phyloP scores from a whole-genome alignment of 441 rosid species.

The Manihot esculenta region DNA sequence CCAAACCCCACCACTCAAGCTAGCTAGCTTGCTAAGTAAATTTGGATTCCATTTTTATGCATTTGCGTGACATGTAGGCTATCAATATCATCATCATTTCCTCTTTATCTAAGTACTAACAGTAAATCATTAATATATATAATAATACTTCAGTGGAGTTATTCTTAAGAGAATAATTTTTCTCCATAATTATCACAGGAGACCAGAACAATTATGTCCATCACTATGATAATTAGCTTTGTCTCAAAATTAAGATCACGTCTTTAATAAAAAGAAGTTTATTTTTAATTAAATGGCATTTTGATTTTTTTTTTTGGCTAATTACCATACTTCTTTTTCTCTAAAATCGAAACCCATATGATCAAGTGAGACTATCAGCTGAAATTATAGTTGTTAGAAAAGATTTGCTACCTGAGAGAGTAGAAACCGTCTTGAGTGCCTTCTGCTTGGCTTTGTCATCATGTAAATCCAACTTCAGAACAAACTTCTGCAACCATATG shows the following conservation, averaged over 20 bases:
- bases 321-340: too few species aligned
- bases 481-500: slow-evolving; percentile 44
- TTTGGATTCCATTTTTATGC: background rate
- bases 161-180: background rate
- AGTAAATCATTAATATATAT: too few species aligned
- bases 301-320: slow-evolving; percentile 23
- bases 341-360: too few species aligned
- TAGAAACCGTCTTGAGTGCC: slow-evolving; percentile 54
- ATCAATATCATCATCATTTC: too few species aligned
- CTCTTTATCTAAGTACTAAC: too few species aligned
- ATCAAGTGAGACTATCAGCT: too few species aligned
- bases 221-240: background rate
- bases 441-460: slow-evolving; percentile 53
- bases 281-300: too few species aligned
- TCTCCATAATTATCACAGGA: background rate
- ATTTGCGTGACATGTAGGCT: background rate
- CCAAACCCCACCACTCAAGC: background rate
- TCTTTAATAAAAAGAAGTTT: too few species aligned
- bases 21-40: too few species aligned
- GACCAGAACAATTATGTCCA: background rate
- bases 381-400: background rate
- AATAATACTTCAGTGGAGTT: slow-evolving; percentile 5
- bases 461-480: slow-evolving; percentile 47
- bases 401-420: slow-evolving; percentile 37
- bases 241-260: too few species aligned